phyloP scores from a whole-genome alignment of 345 rosid genomes.

The Triadica sebifera region DNA sequence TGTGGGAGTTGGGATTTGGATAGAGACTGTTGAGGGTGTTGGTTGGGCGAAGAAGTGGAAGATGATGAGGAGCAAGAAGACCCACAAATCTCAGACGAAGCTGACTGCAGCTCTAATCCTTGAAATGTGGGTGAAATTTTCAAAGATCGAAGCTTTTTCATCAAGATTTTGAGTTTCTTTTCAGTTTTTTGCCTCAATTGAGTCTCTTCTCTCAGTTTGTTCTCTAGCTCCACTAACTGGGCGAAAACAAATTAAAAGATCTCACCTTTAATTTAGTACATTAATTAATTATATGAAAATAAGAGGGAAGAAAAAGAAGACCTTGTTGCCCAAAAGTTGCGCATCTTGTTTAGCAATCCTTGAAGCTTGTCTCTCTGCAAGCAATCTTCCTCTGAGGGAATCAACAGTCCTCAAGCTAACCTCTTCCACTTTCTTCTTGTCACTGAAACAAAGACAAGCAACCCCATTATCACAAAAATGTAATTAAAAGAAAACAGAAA shows the following conservation, averaged over 20 bases:
- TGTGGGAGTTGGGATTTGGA: slow-evolving; percentile 25
- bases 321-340: slow-evolving; percentile 56
- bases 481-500: no score
- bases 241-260: not conserved
- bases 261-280: not conserved
- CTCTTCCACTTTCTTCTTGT: slow-evolving; percentile 37
- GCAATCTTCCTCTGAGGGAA: slow-evolving; percentile 79
- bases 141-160: slow-evolving; percentile 57
- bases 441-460: slow-evolving; percentile 26
- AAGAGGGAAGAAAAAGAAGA: slow-evolving; percentile 7
- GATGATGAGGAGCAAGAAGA: slow-evolving; percentile 41
- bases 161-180: slow-evolving; percentile 54
- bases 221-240: slow-evolving; percentile 67
- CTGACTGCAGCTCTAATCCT: not conserved
- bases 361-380: slow-evolving; percentile 88
- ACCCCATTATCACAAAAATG: not conserved
- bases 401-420: slow-evolving; percentile 54
- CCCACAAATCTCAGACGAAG: slow-evolving; percentile 33
- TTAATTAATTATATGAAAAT: not conserved
- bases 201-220: slow-evolving; percentile 59
- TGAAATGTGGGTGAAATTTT: slow-evolving; percentile 29
- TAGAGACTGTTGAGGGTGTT: slow-evolving; percentile 35
- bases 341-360: slow-evolving; percentile 70
- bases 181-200: slow-evolving; percentile 63
- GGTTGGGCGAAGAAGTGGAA: slow-evolving; percentile 30